Conservation (phyloP, 78 protist genomes). For the Protostelium mycophagum region DNA sequence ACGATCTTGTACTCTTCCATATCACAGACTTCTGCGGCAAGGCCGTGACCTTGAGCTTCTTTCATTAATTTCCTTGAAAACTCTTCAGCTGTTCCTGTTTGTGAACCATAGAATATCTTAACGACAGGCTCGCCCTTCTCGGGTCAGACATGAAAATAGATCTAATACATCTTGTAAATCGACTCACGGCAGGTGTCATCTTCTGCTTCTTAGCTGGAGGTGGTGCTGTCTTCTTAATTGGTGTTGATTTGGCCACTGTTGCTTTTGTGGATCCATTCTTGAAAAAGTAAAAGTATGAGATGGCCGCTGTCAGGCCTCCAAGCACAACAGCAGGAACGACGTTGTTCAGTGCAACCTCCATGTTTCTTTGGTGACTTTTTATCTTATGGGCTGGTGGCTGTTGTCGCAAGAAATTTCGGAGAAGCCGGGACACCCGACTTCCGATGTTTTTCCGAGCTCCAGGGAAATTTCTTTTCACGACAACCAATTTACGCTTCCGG, state of each 20-base stretch:
- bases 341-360: too few species aligned
- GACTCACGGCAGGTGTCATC: background rate
- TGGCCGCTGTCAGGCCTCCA: too few species aligned
- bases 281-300: too few species aligned
- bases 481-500: too few species aligned
- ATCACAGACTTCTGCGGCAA: slow-evolving; percentile 49
- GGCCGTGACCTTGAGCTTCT: slow-evolving; percentile 67
- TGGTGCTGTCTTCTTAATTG: slow-evolving; percentile 5
- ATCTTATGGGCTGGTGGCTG: too few species aligned
- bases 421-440: too few species aligned
- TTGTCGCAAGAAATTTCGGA: too few species aligned
- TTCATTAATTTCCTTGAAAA: slow-evolving; percentile 46
- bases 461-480: too few species aligned
- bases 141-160: background rate
- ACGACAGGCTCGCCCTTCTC: background rate
- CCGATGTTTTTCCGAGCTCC: too few species aligned
- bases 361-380: too few species aligned
- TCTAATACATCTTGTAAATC: background rate
- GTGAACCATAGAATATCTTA: slow-evolving; percentile 73
- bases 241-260: slow-evolving; percentile 2
- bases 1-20: slow-evolving; percentile 51
- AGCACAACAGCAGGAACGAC: too few species aligned
- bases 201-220: background rate
- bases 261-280: too few species aligned
- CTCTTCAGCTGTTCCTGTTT: slow-evolving; percentile 88